Percentiles rank a stretch among this genome's conserved stretches.
phyloP scores from a whole-genome alignment of 495 filamentous ascomycete genomes.

The Pyrenula aspistea region DNA sequence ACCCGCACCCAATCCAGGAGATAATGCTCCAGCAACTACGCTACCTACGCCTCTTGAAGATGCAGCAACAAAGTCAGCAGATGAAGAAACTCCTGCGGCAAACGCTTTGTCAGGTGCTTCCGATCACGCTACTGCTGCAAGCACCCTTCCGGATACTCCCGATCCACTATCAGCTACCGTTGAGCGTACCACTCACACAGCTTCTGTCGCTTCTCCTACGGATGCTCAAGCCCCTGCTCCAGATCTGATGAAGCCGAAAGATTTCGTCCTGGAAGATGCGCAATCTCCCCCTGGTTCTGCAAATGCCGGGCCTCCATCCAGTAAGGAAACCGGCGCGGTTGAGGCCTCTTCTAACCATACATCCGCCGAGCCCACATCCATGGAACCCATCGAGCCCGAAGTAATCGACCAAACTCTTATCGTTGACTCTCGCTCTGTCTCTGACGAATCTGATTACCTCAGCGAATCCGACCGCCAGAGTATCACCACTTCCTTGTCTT shows the following conservation, averaged over 20 bases:
- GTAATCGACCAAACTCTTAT: not conserved
- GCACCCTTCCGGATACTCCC: not conserved
- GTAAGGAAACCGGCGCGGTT: too few species aligned
- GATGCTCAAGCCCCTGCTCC: too few species aligned
- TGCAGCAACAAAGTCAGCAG: not conserved
- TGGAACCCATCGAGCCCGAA: not conserved
- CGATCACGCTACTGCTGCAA: not conserved
- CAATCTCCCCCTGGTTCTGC: too few species aligned
- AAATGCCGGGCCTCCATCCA: too few species aligned
- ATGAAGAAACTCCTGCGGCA: not conserved
- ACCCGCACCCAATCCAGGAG: too few species aligned
- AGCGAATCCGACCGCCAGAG: not conserved
- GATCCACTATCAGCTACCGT: not conserved
- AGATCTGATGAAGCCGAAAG: too few species aligned
- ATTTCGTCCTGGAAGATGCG: too few species aligned
- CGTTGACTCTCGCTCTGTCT: not conserved
- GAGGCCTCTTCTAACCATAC: too few species aligned
- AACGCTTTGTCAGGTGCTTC: not conserved
- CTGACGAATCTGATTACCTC: not conserved
- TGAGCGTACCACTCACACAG: too few species aligned
- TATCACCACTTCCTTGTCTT: not conserved
- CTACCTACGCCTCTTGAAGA: not conserved
- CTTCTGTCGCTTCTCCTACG: too few species aligned
- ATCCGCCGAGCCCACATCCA: not conserved
- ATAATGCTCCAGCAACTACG: not conserved